A percentile compares a stretch with the other conserved stretches of the same genome.
These are phyloP conservation scores for Candida sanyaensis DNA, from an alignment of 1,139 yeast species.

Conservation along the genomic window DNA sequence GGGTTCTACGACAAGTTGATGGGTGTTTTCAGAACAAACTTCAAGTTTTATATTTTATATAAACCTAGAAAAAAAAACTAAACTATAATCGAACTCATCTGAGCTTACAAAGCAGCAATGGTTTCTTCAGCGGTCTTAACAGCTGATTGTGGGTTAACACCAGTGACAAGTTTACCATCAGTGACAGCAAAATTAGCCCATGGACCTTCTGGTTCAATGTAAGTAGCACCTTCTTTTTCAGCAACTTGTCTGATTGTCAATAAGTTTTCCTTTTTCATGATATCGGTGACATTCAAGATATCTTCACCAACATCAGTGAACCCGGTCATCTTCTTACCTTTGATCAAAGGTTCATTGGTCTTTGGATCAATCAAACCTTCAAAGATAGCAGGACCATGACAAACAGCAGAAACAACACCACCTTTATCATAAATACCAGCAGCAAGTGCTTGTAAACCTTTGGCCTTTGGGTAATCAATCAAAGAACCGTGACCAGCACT, in stretches of 20 bases:
- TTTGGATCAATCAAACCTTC: constrained; percentile 41
- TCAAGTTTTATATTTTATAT: no score
- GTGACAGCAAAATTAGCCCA: constrained; percentile 52
- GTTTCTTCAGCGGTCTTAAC: constrained; percentile 41
- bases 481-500: constrained; percentile 69
- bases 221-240: constrained; percentile 42
- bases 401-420: constrained; percentile 63
- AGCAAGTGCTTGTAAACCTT: constrained; percentile 46
- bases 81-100: neutral
- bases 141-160: constrained; percentile 66
- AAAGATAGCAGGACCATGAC: constrained; percentile 66
- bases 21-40: no score
- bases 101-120: constrained; percentile 9
- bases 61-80: no score
- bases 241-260: constrained; percentile 37
- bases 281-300: constrained; percentile 33
- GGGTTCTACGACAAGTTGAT: no score
- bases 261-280: constrained; percentile 34
- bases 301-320: constrained; percentile 60
- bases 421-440: constrained; percentile 47
- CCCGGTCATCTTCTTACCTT: constrained; percentile 60
- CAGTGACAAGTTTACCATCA: constrained; percentile 61
- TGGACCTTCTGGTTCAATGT: constrained; percentile 47
- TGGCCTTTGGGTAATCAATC: constrained; percentile 57
- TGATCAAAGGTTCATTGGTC: constrained; percentile 45